phyloP scores from a whole-genome alignment of 2,329 filamentous ascomycete species.

The Apiospora saccharicola region DNA sequence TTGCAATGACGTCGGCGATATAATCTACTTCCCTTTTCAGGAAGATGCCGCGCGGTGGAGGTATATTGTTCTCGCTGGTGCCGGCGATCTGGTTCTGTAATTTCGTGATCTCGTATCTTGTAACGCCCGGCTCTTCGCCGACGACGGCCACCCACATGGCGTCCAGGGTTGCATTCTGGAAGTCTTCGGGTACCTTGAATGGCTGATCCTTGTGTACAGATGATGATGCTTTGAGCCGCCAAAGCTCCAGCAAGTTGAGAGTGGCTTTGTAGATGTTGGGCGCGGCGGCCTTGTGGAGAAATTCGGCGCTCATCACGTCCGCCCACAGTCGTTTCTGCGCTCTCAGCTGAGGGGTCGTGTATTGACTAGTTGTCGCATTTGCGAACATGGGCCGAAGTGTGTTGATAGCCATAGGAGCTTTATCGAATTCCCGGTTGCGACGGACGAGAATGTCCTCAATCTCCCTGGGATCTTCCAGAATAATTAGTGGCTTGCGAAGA shows the following conservation, averaged over 20 bases:
- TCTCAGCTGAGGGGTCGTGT: conserved; percentile 27
- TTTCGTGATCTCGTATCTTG: not conserved
- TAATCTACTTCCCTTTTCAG: not conserved
- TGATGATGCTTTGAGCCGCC: not conserved
- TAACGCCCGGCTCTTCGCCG: not conserved
- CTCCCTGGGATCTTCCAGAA: conserved; percentile 29
- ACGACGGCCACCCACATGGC: not conserved
- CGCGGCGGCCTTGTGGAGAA: conserved; percentile 28
- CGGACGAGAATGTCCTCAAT: conserved; percentile 28
- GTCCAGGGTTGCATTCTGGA: not conserved
- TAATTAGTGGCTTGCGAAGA: not conserved
- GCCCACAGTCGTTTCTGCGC: conserved; percentile 30
- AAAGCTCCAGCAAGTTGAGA: not conserved
- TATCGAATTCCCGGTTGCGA: conserved; percentile 31
- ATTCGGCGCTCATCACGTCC: conserved; percentile 33
- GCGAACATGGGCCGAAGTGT: conserved; percentile 2
- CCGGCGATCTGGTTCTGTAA: not conserved
- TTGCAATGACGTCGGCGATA: not conserved
- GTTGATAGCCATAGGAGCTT: conserved; percentile 3
- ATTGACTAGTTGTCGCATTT: conserved; percentile 27
- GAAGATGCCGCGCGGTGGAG: no score
- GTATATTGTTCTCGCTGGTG: not conserved
- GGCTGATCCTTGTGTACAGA: not conserved
- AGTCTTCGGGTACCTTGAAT: not conserved
- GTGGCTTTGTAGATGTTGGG: not conserved